Conservation (phyloP, 2,329 filamentous ascomycete species). For the Leptosphaerulina australis region DNA sequence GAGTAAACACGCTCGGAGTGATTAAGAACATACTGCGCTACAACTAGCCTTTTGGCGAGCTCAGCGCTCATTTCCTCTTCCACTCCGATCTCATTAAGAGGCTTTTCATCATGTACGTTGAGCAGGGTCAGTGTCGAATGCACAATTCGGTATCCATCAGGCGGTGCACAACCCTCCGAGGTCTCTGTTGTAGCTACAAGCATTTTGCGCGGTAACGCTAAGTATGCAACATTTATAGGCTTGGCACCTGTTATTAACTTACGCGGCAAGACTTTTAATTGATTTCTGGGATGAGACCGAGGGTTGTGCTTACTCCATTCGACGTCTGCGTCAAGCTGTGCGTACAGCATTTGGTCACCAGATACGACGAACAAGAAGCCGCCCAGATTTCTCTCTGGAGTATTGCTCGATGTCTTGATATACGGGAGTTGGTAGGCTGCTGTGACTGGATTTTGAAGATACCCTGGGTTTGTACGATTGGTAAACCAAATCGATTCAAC, state of each 20-base stretch:
- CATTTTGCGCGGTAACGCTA: conserved; percentile 52
- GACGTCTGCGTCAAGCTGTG: conserved; percentile 52
- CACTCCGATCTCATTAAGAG: conserved; percentile 24
- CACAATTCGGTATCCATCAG: conserved; percentile 45
- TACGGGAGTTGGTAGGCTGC: conserved; percentile 42
- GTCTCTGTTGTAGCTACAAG: conserved; percentile 55
- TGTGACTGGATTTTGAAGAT: conserved; percentile 40
- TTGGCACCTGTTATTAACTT: conserved; percentile 34
- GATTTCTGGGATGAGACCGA: background rate
- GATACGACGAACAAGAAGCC: conserved; percentile 57
- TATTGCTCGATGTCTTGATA: conserved; percentile 28
- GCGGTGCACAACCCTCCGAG: conserved; percentile 40
- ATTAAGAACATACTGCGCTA: conserved; percentile 63
- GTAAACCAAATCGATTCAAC: conserved; percentile 50
- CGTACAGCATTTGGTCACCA: conserved; percentile 55
- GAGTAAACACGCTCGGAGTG: conserved; percentile 64
- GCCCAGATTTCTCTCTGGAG: conserved; percentile 48
- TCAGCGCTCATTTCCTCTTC: conserved; percentile 30
- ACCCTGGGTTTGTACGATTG: conserved; percentile 33
- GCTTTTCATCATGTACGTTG: conserved; percentile 27
- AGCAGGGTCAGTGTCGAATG: conserved; percentile 45
- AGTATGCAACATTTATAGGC: conserved; percentile 51
- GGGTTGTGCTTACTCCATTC: conserved; percentile 16
- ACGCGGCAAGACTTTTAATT: conserved; percentile 34
- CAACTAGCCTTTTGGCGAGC: conserved; percentile 48